phyloP scores from a whole-genome alignment of 2,329 filamentous ascomycete genomes.

The Aspergillus persii region DNA sequence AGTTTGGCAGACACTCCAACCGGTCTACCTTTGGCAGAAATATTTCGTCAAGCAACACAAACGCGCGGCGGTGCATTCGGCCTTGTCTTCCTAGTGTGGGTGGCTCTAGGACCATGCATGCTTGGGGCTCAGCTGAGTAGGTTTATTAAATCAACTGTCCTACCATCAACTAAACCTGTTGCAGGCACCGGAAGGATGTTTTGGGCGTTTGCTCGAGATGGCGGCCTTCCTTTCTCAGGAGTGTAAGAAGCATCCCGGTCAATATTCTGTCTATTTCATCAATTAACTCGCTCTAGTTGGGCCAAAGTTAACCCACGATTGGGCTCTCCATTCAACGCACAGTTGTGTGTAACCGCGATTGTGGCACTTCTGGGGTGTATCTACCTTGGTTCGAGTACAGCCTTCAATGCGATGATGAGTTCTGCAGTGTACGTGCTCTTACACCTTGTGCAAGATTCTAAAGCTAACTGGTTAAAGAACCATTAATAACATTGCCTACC shows the following conservation, averaged over 20 bases:
- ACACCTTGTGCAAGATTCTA: not conserved
- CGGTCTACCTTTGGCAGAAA: constrained; percentile 63
- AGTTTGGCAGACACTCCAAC: constrained; percentile 37
- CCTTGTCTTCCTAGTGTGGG: constrained; percentile 44
- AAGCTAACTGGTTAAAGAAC: constrained; percentile 29
- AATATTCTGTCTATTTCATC: not conserved
- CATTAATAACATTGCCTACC: constrained; percentile 48
- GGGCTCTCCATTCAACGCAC: constrained; percentile 56
- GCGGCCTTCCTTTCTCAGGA: constrained; percentile 38
- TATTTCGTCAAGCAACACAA: constrained; percentile 60
- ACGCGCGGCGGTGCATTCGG: constrained; percentile 52
- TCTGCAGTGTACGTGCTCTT: constrained; percentile 17
- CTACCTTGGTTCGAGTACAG: constrained; percentile 64
- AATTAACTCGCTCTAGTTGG: constrained; percentile 29
- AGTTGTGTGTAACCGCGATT: constrained; percentile 48
- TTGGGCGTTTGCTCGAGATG: constrained; percentile 59
- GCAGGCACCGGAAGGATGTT: constrained; percentile 53
- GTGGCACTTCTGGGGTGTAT: constrained; percentile 61
- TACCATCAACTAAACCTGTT: constrained; percentile 11
- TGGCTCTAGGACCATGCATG: constrained; percentile 34
- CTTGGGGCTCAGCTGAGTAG: constrained; percentile 34
- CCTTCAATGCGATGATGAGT: constrained; percentile 57
- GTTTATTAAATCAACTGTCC: not conserved
- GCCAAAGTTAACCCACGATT: constrained; percentile 43
- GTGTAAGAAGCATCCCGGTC: constrained; percentile 14